Evolutionary conservation across 2,329 filamentous ascomycete genomes (phyloP), one percentile per base, ranked within the genome.

Genomic region (Penicillium sp.): DNA sequence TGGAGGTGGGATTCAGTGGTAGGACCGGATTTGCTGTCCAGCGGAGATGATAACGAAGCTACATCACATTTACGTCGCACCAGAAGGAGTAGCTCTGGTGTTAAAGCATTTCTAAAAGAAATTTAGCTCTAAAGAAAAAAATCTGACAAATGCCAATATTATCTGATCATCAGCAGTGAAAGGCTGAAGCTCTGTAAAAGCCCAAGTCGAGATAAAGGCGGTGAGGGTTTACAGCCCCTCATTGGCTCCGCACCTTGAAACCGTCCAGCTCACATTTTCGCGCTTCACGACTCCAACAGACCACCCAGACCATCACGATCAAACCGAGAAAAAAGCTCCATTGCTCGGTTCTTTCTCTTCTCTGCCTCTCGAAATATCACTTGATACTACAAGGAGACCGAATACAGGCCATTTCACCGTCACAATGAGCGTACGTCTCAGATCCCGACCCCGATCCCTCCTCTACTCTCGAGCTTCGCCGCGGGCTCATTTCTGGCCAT

Each of bases 251-350:
- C 29, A 15, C 51, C 35, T 49, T n/a, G 51, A 58, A 55, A 61
- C 59, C 58, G 58, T 51, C 54, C 64, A 67, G 59, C 65, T 69
- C 67, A 68, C 68, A 73, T 72, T 72, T 73, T 73, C 70, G 68
- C 63, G 62, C 58, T 55, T 51, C 53, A 49, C 49, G 53, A 59
- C 60, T 52, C 55, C 58, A 50, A 56, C 51, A 59, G 51, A 48
- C 55, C 54, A 50, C 43, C 52, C 53, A 56, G 53, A 51, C 51
- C 46, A 61, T 52, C 61, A 57, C 56, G 35, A 63, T 33, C 40
- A 53, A 42, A 23, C 33, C 40, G 14, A 53, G 58, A 54, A 51
- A 54, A 41, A 51, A 54, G 41, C 37, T 53, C 42, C 25, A 49
- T 54, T 27, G 42, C 43, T 31, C 20, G 27, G 23, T 26, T 52